Conservation (phyloP, 1,139 yeast species). For the Nematodospora anomalae region DNA sequence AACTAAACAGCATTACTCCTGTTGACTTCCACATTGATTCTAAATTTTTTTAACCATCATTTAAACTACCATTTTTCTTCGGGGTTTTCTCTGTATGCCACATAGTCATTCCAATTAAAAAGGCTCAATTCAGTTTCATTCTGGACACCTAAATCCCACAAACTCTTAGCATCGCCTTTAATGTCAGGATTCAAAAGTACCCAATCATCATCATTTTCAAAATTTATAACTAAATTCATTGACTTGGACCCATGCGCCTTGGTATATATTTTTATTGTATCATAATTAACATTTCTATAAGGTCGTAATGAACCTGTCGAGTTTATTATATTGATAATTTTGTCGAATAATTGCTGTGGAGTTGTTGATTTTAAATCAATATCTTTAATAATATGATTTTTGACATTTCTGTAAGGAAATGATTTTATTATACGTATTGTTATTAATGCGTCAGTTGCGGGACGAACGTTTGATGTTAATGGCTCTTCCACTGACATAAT, state of each 20-base stretch:
- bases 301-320: constrained; percentile 77
- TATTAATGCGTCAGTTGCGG: constrained; percentile 66
- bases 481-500: constrained; percentile 50
- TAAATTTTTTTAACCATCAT: no score
- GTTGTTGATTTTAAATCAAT: constrained; percentile 73
- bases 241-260: constrained; percentile 96
- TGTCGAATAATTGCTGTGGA: constrained; percentile 58
- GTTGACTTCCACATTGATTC: no score
- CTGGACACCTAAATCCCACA: constrained; percentile 70
- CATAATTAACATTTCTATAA: constrained; percentile 72
- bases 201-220: constrained; percentile 69
- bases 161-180: constrained; percentile 38
- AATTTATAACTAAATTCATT: constrained; percentile 85
- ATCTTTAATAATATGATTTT: constrained; percentile 70
- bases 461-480: constrained; percentile 65
- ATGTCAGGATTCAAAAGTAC: constrained; percentile 43
- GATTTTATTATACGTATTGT: constrained; percentile 88
- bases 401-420: constrained; percentile 88
- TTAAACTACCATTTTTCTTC: constrained; percentile 91
- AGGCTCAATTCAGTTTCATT: constrained; percentile 91
- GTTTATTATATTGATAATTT: constrained; percentile 48
- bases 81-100: constrained; percentile 72
- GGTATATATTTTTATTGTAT: constrained; percentile 82
- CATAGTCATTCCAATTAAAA: constrained; percentile 67
- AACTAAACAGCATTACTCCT: no score